Evolutionary conservation across 495 filamentous ascomycete species (phyloP), one percentile per base, ranked within the genome.

Genomic region (Bacidia rubella): DNA sequence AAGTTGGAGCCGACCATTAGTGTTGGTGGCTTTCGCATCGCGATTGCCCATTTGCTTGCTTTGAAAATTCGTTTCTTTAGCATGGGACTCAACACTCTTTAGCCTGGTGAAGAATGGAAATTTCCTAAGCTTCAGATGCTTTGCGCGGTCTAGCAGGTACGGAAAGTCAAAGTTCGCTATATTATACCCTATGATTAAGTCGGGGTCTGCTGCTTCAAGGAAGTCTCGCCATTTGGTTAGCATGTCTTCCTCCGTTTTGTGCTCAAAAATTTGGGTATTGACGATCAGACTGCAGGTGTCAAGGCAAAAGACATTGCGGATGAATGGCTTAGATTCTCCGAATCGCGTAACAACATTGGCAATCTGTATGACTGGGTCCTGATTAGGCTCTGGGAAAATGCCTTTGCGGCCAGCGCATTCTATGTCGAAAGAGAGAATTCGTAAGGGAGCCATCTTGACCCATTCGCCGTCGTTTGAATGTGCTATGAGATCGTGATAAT

Each of bases 31-130:
- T 59, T 95, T 93, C 2, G 86, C 93, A 59, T 97, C 90, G 44
- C 92, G 85, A 63, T 86, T 96, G 38, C 92, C 92, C 86, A 99
- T 95, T 67, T 99, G 92, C 68, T 99, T 99, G 71, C 90, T 96
- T 2, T 86, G 90, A 62, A 99, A 86, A 58, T 85, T 97, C 2
- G 85, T 76, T 1, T 87, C 78, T 55, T 79, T 93, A 1, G 79
- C 68, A 12, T 77, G 67, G 1, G 90, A 88, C 57, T 65, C 74
- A 7, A 76, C 71, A 12, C 69, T 78, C 39, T 71, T 77, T 47
- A 94, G 65, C 55, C 92, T 74, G 1, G 90, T 84, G 86, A 85
- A 95, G 66, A 79, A 88, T 1, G 90, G 82, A 55, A 99, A 99
- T 0, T 69, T 68, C 0, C 53, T 57, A 47, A 82, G 79, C 53